Base-by-base conservation (phyloP, 805 yeast species). In the Suhomyces prunicola region DNA sequence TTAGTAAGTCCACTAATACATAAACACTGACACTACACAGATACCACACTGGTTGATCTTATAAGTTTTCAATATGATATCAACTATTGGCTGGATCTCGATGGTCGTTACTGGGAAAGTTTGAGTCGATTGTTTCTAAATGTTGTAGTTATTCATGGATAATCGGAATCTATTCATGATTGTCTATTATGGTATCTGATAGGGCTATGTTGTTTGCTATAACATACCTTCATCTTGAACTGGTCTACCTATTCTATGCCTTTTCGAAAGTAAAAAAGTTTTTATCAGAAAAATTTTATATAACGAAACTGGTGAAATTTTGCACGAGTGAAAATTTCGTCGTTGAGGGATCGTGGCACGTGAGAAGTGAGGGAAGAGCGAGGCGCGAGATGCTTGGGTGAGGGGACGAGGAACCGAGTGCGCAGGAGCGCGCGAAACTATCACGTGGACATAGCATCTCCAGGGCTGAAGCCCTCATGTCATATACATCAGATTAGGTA, bases 161-260 rank as follows among this genome's bases (percentile, higher is more conserved):
- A 2, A 31, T 12, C 35, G 12, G 23, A 10, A n/a, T 39, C 42
- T 17, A 19, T 44, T 27, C 47, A 44, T 23, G 24, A 23, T 44
- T 36, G 31, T 19, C 8, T 35, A 44, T 29, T 12, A 29, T 29
- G 26, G 23, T 19, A 39, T 39, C 17, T 36, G 41, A 19, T 7
- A 33, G 19, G 42, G 42, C 24, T 39, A 39, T 39, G 42, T 39
- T 15, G 42, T 7, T 17, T 39, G 24, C 19, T 39, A 39, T 39
- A 39, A 73, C 77, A 73, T 73, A 73, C 77, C 77, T 74, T 74
- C 78, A 74, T 74, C 65, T 69, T 74, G 75, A 64, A 63, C 67
- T 64, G 65, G 65, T 67, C 62, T 67, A 67, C 70, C 66, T 61
- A 53, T 50, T 47, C 54, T 44, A 52, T 59, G 64, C 63, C 67